Base-by-base conservation (phyloP, 495 filamentous ascomycete species). In the Podospora anserina region DNA sequence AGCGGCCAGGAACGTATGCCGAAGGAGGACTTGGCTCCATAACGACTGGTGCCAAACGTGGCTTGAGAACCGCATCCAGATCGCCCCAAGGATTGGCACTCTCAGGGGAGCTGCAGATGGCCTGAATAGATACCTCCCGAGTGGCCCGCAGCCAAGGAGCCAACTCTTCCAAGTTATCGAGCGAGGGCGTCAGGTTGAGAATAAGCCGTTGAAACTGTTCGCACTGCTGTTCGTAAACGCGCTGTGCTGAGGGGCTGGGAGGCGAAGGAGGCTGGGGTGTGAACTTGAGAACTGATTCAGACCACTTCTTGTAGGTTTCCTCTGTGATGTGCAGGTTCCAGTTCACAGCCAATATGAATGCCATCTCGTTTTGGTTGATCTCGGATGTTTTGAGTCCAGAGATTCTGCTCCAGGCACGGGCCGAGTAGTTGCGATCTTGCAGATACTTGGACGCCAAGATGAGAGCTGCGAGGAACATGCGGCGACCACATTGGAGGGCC, bases 381-480 rank as follows among this genome's bases (percentile, higher is more conserved):
- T 99, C 95, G 39, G 85, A 79, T 0, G 92, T 92, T 71, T 92
- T 91, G 53, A 98, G 83, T 53, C 94, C 94, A 23, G 94, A 97
- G 64, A 99, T 98, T 82, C 96, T 97, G 78, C 95, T 97, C 95
- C 95, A 99, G 23, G 95, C 95, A 49, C 93, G 87, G 55, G 95
- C 93, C 7, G 96, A 98, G 79, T 94, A 99, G 78, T 98, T 99
- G 58, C 95, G 90, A 78, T 99, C 95, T 78, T 99, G 95, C 55
- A 98, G 84, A 78, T 97, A 99, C 81, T 99, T 99, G 26, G 95
- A 97, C 3, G 93, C 92, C 60, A 97, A 84, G 72, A 97, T 97
- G 70, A 97, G 83, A 15, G 92, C 92, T 18, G 96, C 91, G 65
- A 99, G 84, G 76, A 99, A 98, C 93, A 99, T 99, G 57, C 95